phyloP scores from a whole-genome alignment of 495 filamentous ascomycete genomes.

The Amphirosellinia nigrospora region DNA sequence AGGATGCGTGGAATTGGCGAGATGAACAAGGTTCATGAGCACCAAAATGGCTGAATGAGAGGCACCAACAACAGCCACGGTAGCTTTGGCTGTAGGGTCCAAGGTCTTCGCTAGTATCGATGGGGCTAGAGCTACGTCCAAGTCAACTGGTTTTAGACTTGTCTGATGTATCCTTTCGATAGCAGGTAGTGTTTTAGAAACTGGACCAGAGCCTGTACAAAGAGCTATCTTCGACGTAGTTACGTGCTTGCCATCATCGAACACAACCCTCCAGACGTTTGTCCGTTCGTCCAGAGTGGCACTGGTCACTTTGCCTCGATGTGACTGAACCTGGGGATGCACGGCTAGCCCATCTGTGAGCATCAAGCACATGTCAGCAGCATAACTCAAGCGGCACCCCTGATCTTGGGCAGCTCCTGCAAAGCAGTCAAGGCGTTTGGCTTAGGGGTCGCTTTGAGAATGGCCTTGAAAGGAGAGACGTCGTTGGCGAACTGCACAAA shows the following conservation, averaged over 20 bases:
- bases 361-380: constrained; percentile 58
- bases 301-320: constrained; percentile 49
- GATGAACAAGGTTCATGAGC: constrained; percentile 62
- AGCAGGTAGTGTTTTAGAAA: constrained; percentile 43
- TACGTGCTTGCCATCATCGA: constrained; percentile 40
- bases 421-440: constrained; percentile 61
- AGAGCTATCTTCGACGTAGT: constrained; percentile 56
- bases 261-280: constrained; percentile 52
- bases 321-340: constrained; percentile 51
- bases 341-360: constrained; percentile 57
- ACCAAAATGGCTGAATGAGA: constrained; percentile 68
- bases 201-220: constrained; percentile 64
- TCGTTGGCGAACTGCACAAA: constrained; percentile 60
- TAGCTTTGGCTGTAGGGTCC: constrained; percentile 42
- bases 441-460: constrained; percentile 50
- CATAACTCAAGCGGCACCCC: constrained; percentile 59
- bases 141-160: constrained; percentile 50
- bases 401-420: constrained; percentile 58
- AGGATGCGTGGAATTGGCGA: constrained; percentile 57
- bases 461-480: constrained; percentile 54
- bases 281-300: constrained; percentile 46
- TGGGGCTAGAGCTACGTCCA: constrained; percentile 63
- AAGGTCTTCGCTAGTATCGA: constrained; percentile 53
- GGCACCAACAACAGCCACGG: constrained; percentile 63
- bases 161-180: constrained; percentile 39